phyloP scores from a whole-genome alignment of 768 basidiomycete species.

The Hygrocybe punicea region DNA sequence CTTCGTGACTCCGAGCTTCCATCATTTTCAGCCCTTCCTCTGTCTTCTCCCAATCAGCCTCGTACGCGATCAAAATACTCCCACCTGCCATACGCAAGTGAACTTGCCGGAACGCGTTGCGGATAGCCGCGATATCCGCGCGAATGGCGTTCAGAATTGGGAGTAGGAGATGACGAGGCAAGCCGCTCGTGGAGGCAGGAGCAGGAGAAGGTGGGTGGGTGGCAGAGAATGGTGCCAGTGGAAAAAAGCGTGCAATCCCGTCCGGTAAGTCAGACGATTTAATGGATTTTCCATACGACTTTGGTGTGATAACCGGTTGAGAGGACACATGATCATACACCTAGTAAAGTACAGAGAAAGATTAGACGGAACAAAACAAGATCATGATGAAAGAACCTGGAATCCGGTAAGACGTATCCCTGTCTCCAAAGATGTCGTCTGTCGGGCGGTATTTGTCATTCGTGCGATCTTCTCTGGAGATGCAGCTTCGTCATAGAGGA shows the following conservation, averaged over 20 bases:
- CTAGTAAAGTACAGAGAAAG: constrained; percentile 34
- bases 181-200: constrained; percentile 36
- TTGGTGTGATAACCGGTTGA: constrained; percentile 61
- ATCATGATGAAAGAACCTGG: constrained; percentile 54
- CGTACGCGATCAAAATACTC: constrained; percentile 79
- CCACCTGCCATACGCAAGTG: constrained; percentile 81
- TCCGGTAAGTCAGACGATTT: constrained; percentile 62
- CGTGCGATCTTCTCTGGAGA: constrained; percentile 70
- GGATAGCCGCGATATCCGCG: constrained; percentile 51
- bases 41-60: constrained; percentile 45
- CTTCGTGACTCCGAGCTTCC: constrained; percentile 19
- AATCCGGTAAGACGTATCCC: constrained; percentile 88
- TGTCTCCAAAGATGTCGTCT: constrained; percentile 69
- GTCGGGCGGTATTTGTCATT: constrained; percentile 67
- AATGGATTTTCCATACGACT: constrained; percentile 76
- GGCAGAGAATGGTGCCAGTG: constrained; percentile 46
- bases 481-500: constrained; percentile 72
- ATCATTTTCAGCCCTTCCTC: constrained; percentile 40
- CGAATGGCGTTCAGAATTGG: constrained; percentile 57
- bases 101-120: constrained; percentile 44
- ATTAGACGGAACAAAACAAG: not conserved
- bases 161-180: constrained; percentile 52
- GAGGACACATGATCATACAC: constrained; percentile 64
- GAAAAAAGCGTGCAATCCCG: constrained; percentile 81
- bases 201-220: constrained; percentile 33